Percentiles rank a stretch among this genome's conserved stretches.
These are phyloP conservation scores for Boletus tomentosulus DNA, from an alignment of 768 basidiomycete species.

Conservation along the genomic window DNA sequence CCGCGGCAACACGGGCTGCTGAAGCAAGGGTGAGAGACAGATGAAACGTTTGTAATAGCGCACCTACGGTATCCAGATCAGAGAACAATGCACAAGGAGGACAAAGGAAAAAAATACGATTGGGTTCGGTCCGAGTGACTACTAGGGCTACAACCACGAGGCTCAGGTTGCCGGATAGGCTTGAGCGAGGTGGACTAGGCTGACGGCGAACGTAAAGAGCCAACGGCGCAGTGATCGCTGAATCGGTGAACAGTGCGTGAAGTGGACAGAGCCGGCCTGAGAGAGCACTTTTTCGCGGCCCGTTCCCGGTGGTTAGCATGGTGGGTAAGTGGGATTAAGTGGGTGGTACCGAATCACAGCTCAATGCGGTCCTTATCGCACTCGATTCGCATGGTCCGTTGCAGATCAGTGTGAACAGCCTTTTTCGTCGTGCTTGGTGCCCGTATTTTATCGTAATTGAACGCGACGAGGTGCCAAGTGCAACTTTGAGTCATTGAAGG, in stretches of 20 bases:
- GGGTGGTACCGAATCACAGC: not conserved
- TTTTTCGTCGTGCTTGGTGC: not conserved
- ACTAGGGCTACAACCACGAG: constrained; percentile 8
- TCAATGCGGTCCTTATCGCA: not conserved
- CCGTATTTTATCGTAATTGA: not conserved
- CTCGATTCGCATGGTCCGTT: not conserved
- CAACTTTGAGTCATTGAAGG: too few relatives aligned
- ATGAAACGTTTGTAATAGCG: constrained; percentile 3
- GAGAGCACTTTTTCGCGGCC: not conserved
- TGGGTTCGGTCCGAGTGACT: not conserved
- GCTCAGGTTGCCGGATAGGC: constrained; percentile 4
- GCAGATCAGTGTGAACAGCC: not conserved
- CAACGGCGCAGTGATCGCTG: not conserved
- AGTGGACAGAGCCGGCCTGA: constrained; percentile 1
- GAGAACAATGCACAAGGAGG: constrained; percentile 3
- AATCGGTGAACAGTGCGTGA: constrained; percentile 2
- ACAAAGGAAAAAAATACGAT: constrained; percentile 3
- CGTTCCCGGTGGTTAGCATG: constrained; percentile 7
- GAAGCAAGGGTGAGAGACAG: not conserved
- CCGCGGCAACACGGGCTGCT: not conserved
- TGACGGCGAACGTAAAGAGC: constrained; percentile 11
- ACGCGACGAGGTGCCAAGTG: not conserved
- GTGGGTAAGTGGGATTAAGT: constrained; percentile 4
- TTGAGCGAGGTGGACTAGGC: not conserved
- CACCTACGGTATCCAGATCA: constrained; percentile 3